Conservation (phyloP, 2,329 filamentous ascomycete species). For the Lojkania enalia region DNA sequence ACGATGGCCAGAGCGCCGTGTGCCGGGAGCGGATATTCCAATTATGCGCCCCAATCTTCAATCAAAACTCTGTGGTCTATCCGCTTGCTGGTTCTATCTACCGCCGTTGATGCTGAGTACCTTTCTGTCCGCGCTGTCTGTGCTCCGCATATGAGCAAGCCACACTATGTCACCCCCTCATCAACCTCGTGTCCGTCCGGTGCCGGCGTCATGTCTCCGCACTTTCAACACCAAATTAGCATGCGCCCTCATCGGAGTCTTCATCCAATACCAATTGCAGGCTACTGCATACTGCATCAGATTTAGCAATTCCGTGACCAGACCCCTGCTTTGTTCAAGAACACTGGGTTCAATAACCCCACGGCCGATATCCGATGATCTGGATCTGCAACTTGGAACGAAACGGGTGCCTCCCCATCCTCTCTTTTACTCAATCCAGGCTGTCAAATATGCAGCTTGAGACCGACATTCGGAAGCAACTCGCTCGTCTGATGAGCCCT, state of each 20-base stretch:
- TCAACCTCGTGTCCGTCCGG: background rate
- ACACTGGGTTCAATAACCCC: too few relatives aligned
- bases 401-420: background rate
- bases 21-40: too few relatives aligned
- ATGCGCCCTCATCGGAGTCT: background rate
- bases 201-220: conserved; percentile 5
- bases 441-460: background rate
- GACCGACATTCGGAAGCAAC: conserved; percentile 4
- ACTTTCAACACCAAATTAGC: background rate
- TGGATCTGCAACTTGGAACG: background rate
- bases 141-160: too few relatives aligned
- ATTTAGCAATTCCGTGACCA: conserved; percentile 11
- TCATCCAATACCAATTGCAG: background rate
- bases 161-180: background rate
- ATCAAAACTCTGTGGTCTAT: too few relatives aligned
- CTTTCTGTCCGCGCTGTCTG: too few relatives aligned
- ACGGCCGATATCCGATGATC: background rate
- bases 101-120: too few relatives aligned
- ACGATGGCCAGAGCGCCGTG: too few relatives aligned
- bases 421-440: background rate
- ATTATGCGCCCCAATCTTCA: too few relatives aligned
- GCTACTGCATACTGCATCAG: conserved; percentile 2
- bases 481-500: background rate
- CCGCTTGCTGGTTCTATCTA: too few relatives aligned
- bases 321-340: conserved; percentile 6